These are phyloP conservation scores for Hyaloscypha hepaticicola DNA, from an alignment of 495 filamentous ascomycete genomes.

Conservation along the genomic window DNA sequence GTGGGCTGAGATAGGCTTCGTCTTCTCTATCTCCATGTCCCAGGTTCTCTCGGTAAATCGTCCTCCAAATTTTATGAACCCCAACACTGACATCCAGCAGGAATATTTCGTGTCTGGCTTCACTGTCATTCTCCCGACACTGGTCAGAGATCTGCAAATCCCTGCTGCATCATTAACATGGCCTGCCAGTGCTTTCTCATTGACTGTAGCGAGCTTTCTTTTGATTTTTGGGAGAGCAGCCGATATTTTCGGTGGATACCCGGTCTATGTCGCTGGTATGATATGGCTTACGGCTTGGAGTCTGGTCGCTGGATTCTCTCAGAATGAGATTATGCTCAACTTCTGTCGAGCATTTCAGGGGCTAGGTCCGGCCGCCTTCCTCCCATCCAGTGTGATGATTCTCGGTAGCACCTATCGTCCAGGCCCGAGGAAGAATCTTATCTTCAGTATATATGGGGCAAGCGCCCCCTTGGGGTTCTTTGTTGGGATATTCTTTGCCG, in stretches of 20 bases:
- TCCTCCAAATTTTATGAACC: not conserved
- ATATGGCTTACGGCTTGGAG: constrained; percentile 74
- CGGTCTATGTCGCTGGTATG: constrained; percentile 64
- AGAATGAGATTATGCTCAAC: constrained; percentile 69
- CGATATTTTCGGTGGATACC: constrained; percentile 76
- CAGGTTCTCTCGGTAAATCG: constrained; percentile 64
- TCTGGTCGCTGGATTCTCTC: constrained; percentile 69
- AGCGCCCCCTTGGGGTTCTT: constrained; percentile 80
- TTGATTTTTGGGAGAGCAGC: constrained; percentile 75
- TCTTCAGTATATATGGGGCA: constrained; percentile 79
- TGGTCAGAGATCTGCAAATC: constrained; percentile 63
- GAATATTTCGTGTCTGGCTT: constrained; percentile 89
- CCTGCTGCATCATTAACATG: constrained; percentile 65
- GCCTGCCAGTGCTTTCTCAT: constrained; percentile 76
- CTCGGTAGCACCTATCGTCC: constrained; percentile 80
- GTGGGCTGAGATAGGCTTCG: constrained; percentile 67
- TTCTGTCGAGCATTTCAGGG: constrained; percentile 77
- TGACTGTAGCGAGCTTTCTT: constrained; percentile 71
- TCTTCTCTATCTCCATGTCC: constrained; percentile 70
- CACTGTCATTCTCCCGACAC: constrained; percentile 73
- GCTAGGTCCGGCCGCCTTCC: constrained; percentile 72
- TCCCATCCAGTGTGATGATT: constrained; percentile 77
- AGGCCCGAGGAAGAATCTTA: constrained; percentile 80
- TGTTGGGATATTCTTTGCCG: constrained; percentile 75
- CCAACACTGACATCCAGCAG: constrained; percentile 30